phyloP scores from a whole-genome alignment of 345 rosid genomes.

The Aquilaria sinensis region DNA sequence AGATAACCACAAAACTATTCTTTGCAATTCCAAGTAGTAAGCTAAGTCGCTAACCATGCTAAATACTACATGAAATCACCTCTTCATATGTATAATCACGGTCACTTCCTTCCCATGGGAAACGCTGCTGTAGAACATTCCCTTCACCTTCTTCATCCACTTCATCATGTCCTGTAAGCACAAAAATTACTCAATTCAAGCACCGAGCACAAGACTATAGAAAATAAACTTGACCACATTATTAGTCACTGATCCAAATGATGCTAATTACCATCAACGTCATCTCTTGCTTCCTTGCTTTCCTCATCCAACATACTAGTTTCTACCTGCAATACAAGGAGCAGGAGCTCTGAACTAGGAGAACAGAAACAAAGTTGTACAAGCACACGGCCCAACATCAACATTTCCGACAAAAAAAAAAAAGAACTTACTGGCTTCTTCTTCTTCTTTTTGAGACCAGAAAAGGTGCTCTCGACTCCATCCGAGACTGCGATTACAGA shows the following conservation, averaged over 20 bases:
- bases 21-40: no score
- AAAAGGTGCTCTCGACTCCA: slow-evolving; percentile 67
- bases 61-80: slow-evolving; percentile 26
- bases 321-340: slow-evolving; percentile 49
- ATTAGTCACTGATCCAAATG: not conserved
- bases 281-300: slow-evolving; percentile 49
- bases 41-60: not conserved
- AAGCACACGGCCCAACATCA: not conserved
- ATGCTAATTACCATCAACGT: slow-evolving; percentile 46
- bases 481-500: slow-evolving; percentile 50
- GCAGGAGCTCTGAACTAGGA: not conserved
- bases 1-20: no score
- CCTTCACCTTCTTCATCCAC: slow-evolving; percentile 64
- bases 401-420: not conserved
- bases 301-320: slow-evolving; percentile 59
- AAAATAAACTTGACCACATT: not conserved
- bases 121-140: slow-evolving; percentile 32
- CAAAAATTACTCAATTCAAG: not conserved
- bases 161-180: slow-evolving; percentile 36
- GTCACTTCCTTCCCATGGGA: slow-evolving; percentile 94
- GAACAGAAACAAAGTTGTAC: no score
- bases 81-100: slow-evolving; percentile 89
- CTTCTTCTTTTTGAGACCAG: slow-evolving; percentile 93
- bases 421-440: slow-evolving; percentile 70
- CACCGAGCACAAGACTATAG: not conserved